A percentile compares a stretch with the other conserved stretches of the same genome.
Conservation (phyloP, 257 asterid species). For the Ligustrum vulgare region DNA sequence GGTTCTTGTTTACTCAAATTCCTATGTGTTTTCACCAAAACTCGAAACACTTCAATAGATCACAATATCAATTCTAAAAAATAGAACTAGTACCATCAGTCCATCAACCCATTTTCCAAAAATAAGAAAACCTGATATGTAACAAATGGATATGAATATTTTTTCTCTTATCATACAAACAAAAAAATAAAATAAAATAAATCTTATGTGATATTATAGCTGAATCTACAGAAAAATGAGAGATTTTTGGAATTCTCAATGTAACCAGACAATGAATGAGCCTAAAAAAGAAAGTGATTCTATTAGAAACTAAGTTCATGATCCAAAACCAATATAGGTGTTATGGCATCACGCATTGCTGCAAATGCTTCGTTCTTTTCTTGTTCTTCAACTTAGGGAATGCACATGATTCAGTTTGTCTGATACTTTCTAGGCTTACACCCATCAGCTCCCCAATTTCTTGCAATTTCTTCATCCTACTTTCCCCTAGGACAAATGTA, state of each 20-base stretch:
- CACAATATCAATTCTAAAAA: no score
- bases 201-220: background rate
- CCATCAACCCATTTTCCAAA: no score
- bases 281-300: constrained; percentile 39
- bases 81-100: no score
- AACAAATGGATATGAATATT: background rate
- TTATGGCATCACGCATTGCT: constrained; percentile 59
- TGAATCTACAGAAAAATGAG: constrained; percentile 14
- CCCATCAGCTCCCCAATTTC: constrained; percentile 93
- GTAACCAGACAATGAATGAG: constrained; percentile 22
- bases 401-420: no score
- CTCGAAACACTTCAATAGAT: no score
- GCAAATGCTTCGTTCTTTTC: constrained; percentile 72
- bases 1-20: no score
- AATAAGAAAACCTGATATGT: no score
- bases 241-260: constrained; percentile 19
- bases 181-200: background rate
- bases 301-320: no score
- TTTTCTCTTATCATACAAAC: background rate
- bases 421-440: constrained; percentile 87
- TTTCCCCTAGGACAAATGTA: constrained; percentile 71
- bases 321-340: background rate
- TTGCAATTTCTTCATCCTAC: constrained; percentile 80
- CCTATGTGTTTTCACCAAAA: no score
- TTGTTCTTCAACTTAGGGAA: constrained; percentile 93